These are phyloP conservation scores for Macadamia integrifolia DNA, from an alignment of 164 flowering plant species.

Conservation along the genomic window DNA sequence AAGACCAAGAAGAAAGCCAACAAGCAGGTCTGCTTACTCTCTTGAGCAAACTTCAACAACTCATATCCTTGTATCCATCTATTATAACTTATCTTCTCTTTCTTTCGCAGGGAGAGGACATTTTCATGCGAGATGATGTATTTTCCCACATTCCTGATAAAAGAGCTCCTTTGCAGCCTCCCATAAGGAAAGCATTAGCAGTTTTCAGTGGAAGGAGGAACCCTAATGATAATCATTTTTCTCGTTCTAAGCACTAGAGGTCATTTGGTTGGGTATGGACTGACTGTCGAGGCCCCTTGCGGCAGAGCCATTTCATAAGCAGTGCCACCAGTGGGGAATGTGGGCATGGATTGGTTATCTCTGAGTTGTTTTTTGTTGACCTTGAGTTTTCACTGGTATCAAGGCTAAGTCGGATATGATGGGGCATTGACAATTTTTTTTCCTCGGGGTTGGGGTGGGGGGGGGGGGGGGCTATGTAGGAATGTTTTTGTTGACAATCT, in stretches of 20 bases:
- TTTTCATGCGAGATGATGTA: constrained; percentile 39
- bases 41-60: not conserved
- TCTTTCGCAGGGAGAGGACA: constrained; percentile 44
- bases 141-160: constrained; percentile 51
- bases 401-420: no score
- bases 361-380: no score
- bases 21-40: constrained; percentile 38
- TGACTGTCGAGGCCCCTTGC: no score
- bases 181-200: constrained; percentile 64
- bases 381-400: no score
- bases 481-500: no score
- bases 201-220: constrained; percentile 74
- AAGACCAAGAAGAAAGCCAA: constrained; percentile 67
- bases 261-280: not conserved
- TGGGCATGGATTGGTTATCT: no score
- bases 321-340: no score
- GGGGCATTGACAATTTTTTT: no score
- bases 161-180: constrained; percentile 62
- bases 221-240: constrained; percentile 80
- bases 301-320: no score
- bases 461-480: no score
- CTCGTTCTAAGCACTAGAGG: constrained; percentile 41
- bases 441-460: no score
- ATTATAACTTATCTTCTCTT: not conserved
- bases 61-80: not conserved